phyloP scores from a whole-genome alignment of 2,329 filamentous ascomycete genomes.

The Didymella exigua region DNA sequence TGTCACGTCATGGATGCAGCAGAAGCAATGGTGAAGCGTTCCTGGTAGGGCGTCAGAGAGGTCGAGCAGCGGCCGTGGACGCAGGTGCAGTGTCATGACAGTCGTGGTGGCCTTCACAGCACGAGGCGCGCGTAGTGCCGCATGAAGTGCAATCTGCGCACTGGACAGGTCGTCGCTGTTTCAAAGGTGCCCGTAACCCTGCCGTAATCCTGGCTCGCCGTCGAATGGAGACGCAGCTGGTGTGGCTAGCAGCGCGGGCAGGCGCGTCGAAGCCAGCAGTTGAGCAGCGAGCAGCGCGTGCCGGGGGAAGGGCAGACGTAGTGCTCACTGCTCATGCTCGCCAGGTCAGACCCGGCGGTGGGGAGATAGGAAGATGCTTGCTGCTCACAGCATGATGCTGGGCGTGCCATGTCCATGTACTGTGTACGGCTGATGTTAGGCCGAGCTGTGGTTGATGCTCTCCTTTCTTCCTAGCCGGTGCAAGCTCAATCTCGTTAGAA shows the following conservation, averaged over 20 bases:
- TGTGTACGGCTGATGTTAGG: constrained; percentile 12
- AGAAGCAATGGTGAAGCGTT: constrained; percentile 2
- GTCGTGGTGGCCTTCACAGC: constrained; percentile 4
- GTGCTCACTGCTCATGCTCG: constrained; percentile 11
- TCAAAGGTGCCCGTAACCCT: constrained; percentile 9
- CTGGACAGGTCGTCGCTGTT: constrained; percentile 18
- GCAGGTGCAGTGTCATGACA: not conserved
- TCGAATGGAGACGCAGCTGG: constrained; percentile 8
- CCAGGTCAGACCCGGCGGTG: constrained; percentile 14
- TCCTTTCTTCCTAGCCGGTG: constrained; percentile 9
- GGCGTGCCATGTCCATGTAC: constrained; percentile 11
- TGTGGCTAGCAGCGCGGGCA: constrained; percentile 2
- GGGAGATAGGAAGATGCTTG: constrained; percentile 6
- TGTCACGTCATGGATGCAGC: constrained; percentile 16
- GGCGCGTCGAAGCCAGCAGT: constrained; percentile 1
- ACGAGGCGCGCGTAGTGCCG: constrained; percentile 2
- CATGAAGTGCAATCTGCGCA: constrained; percentile 18
- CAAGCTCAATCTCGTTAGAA: constrained; percentile 9
- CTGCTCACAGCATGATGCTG: constrained; percentile 1
- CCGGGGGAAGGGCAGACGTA: not conserved
- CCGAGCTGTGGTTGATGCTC: constrained; percentile 21
- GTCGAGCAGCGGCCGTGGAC: not conserved
- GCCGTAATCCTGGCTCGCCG: constrained; percentile 2
- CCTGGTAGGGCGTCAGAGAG: not conserved
- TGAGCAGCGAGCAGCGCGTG: constrained; percentile 8